A percentile compares a stretch with the other conserved stretches of the same genome.
Conservation (phyloP, 2,329 filamentous ascomycete genomes). For the Arthroderma uncinatum region DNA sequence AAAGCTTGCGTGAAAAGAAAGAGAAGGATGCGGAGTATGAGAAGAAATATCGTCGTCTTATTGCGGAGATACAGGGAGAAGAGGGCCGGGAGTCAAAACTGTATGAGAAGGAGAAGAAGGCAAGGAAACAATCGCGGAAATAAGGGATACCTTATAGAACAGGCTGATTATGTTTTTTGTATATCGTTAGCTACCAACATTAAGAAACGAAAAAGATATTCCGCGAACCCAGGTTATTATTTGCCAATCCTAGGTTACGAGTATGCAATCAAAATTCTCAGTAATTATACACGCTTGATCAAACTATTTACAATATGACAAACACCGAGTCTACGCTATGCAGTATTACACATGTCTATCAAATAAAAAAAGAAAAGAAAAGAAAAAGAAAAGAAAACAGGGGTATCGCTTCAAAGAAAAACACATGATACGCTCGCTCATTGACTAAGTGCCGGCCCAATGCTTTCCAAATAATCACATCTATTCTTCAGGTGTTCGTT, state of each 20-base stretch:
- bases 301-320: neutral
- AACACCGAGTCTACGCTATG: neutral
- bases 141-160: neutral
- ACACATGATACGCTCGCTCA: constrained; percentile 19
- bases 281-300: neutral
- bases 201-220: neutral
- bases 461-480: constrained; percentile 41
- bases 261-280: neutral
- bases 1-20: constrained; percentile 86
- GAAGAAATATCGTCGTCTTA: constrained; percentile 83
- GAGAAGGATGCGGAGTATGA: constrained; percentile 87
- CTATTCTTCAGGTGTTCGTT: constrained; percentile 30
- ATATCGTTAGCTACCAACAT: neutral
- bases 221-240: neutral
- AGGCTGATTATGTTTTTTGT: neutral
- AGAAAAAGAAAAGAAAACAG: neutral
- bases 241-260: too few species aligned
- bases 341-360: neutral
- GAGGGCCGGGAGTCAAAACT: constrained; percentile 76
- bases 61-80: constrained; percentile 91
- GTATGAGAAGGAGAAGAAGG: constrained; percentile 77
- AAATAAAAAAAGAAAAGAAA: neutral
- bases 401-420: neutral
- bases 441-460: constrained; percentile 41
- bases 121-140: constrained; percentile 43